phyloP scores from a whole-genome alignment of 2,329 filamentous ascomycete genomes.

The Diaporthe batatas region DNA sequence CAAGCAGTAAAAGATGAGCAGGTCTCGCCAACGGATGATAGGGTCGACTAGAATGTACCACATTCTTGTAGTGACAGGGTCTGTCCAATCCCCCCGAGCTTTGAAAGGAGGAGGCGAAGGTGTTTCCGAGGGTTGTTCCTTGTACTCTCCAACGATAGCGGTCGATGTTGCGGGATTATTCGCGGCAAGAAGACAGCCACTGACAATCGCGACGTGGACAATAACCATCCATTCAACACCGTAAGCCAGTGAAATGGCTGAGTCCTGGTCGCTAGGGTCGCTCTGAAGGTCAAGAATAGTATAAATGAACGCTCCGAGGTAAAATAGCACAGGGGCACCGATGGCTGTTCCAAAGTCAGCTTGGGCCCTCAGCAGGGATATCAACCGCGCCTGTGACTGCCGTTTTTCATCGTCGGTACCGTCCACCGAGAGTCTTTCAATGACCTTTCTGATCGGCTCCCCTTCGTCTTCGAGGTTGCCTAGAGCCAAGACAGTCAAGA shows the following conservation, averaged over 20 bases:
- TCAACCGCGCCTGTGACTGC: background rate
- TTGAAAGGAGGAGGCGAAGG: background rate
- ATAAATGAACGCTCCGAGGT: slow-evolving; percentile 6
- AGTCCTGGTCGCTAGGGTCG: slow-evolving; percentile 3
- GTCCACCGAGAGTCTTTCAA: background rate
- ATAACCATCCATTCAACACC: background rate
- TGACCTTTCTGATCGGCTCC: background rate
- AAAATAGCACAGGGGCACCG: background rate
- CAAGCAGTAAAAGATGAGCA: background rate
- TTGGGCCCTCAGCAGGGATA: background rate
- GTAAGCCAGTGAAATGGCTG: background rate
- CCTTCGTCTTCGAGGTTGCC: background rate
- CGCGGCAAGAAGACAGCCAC: background rate
- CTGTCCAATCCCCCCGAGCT: background rate
- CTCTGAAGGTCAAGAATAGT: slow-evolving; percentile 2
- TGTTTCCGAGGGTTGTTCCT: background rate
- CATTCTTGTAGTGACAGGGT: background rate
- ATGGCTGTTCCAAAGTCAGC: background rate
- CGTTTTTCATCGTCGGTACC: background rate
- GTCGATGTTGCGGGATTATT: slow-evolving; percentile 5
- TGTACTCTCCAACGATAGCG: background rate
- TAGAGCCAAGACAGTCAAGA: background rate
- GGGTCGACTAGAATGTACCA: background rate
- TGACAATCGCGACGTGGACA: background rate
- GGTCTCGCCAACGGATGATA: background rate